Conservation (phyloP, 1,139 yeast species). For the Arxiozyma slooffiae region DNA sequence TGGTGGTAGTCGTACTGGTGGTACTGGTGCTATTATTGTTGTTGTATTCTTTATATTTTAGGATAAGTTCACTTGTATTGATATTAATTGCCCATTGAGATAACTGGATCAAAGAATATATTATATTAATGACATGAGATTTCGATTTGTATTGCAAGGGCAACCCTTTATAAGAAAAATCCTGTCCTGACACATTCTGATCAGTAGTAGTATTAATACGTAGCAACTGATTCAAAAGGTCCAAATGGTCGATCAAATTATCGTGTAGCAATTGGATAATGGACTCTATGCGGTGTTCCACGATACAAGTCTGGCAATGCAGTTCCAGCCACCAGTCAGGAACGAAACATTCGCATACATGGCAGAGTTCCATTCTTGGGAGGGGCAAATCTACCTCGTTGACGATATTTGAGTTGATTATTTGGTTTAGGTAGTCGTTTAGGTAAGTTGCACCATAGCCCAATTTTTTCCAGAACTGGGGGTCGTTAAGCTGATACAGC, state of each 20-base stretch:
- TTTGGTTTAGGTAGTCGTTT: conserved; percentile 56
- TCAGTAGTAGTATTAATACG: too few species aligned
- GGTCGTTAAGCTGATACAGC: conserved; percentile 49
- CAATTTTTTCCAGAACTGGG: conserved; percentile 38
- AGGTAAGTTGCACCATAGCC: conserved; percentile 88
- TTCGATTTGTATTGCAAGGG: conserved; percentile 25
- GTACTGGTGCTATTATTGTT: conserved; percentile 1
- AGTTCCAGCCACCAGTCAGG: conserved; percentile 96
- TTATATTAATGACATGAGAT: conserved; percentile 10
- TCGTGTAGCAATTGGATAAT: conserved; percentile 76
- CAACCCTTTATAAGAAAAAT: conserved; percentile 43
- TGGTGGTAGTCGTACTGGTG: conserved; percentile 16
- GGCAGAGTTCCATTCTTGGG: conserved; percentile 71
- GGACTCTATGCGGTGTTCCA: conserved; percentile 77
- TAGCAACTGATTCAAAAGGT: conserved; percentile 5
- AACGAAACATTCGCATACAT: conserved; percentile 84
- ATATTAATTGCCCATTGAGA: conserved; percentile 70
- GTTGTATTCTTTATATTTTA: conserved; percentile 1
- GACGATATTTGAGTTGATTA: conserved; percentile 52
- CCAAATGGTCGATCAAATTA: conserved; percentile 55
- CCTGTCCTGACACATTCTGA: neutral
- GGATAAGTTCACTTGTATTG: conserved; percentile 40
- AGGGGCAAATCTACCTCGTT: conserved; percentile 61
- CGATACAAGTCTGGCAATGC: conserved; percentile 79
- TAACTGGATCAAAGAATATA: conserved; percentile 41